Evolutionary conservation across 1,284 basidiomycete genomes (phyloP).

Genomic region (Sanghuangporus weigelae): DNA sequence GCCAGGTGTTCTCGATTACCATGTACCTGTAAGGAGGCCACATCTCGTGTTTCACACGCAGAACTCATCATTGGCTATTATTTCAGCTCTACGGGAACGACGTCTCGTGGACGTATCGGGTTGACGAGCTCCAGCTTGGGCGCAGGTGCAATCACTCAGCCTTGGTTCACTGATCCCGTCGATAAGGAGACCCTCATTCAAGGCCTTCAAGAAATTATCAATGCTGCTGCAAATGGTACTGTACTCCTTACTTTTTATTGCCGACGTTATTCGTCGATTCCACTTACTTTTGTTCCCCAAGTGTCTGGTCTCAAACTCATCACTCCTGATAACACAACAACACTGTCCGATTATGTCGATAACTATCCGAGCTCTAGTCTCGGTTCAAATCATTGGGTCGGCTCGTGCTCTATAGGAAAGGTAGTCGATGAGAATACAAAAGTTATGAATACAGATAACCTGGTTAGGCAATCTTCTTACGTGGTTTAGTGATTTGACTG

Average conservation of each 20-base stretch:
- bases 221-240: constrained; percentile 36
- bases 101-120: constrained; percentile 57
- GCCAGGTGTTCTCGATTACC: constrained; percentile 57
- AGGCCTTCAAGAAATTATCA: constrained; percentile 45
- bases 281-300: constrained; percentile 18
- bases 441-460: constrained; percentile 53
- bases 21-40: constrained; percentile 41
- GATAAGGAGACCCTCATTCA: constrained; percentile 47
- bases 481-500: neutral
- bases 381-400: constrained; percentile 58
- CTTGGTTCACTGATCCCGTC: constrained; percentile 53
- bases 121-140: constrained; percentile 45
- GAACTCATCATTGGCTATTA: constrained; percentile 8
- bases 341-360: constrained; percentile 47
- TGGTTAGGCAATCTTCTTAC: constrained; percentile 31
- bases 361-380: constrained; percentile 42
- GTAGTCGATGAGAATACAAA: constrained; percentile 57
- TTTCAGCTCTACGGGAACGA: constrained; percentile 47
- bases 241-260: neutral
- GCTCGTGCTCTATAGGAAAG: constrained; percentile 31
- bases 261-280: neutral
- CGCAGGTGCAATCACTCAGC: constrained; percentile 42
- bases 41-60: neutral
- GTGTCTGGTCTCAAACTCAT: constrained; percentile 48
- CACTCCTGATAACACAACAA: constrained; percentile 53